A percentile compares a stretch with the other conserved stretches of the same genome.
phyloP scores from a whole-genome alignment of 2,329 filamentous ascomycete genomes.

The Lasiodiplodia sp. region DNA sequence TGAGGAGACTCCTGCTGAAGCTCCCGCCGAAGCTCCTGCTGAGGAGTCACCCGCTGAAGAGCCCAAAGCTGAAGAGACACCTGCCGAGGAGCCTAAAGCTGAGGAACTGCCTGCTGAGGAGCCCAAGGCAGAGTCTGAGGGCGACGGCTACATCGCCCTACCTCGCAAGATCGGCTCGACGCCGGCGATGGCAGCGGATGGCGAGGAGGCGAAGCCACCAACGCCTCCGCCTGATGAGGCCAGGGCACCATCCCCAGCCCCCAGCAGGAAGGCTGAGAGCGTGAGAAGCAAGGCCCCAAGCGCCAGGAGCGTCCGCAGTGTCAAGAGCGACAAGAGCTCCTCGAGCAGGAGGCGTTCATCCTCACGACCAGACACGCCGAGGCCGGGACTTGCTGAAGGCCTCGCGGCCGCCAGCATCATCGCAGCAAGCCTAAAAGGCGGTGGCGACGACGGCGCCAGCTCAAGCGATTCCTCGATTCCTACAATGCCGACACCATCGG shows the following conservation, averaged over 20 bases:
- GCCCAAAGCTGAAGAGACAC: too few relatives aligned
- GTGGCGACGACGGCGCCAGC: background rate
- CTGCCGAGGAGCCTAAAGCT: background rate
- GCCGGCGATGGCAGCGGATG: background rate
- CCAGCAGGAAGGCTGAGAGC: slow-evolving; percentile 24
- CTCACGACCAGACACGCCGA: slow-evolving; percentile 13
- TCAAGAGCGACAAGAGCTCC: slow-evolving; percentile 22
- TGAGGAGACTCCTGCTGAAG: background rate
- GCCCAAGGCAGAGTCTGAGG: background rate
- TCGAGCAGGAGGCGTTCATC: slow-evolving; percentile 11
- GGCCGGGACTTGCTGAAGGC: background rate
- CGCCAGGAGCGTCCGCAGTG: slow-evolving; percentile 10
- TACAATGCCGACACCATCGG: background rate
- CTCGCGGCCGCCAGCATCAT: background rate
- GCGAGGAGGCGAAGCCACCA: slow-evolving; percentile 1
- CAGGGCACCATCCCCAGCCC: slow-evolving; percentile 13
- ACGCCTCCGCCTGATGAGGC: slow-evolving; percentile 5
- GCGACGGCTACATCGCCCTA: slow-evolving; percentile 18
- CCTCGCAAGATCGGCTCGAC: slow-evolving; percentile 21
- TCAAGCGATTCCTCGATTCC: background rate
- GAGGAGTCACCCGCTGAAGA: background rate
- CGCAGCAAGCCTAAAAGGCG: background rate
- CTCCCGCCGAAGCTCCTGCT: background rate
- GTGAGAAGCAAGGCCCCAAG: slow-evolving; percentile 18
- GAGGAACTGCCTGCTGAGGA: slow-evolving; percentile 7